phyloP scores from a whole-genome alignment of 257 asterid genomes.

The Solanum sparsipilum region DNA sequence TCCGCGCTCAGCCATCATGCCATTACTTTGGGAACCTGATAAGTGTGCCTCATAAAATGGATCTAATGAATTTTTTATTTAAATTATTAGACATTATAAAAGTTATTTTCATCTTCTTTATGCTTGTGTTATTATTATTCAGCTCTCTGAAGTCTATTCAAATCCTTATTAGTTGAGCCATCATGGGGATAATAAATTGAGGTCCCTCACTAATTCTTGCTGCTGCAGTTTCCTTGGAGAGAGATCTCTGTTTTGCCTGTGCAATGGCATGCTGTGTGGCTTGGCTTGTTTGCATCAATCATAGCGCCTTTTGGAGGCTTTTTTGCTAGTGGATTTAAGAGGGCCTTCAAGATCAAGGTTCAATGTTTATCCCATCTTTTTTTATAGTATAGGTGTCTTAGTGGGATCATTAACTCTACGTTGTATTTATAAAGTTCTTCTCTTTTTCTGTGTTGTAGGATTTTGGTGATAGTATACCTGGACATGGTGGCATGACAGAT shows the following conservation, averaged over 20 bases:
- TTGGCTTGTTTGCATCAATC: slow-evolving; percentile 86
- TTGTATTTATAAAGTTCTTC: neutral
- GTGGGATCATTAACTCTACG: neutral
- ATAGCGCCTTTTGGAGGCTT: slow-evolving; percentile 99
- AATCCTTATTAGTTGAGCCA: neutral
- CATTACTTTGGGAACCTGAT: neutral
- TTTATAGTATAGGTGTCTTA: neutral
- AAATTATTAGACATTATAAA: too few species aligned
- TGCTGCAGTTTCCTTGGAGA: slow-evolving; percentile 56
- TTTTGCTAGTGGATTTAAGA: slow-evolving; percentile 95
- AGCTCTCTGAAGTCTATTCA: neutral
- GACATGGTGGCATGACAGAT: slow-evolving; percentile 98
- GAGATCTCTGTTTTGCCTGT: slow-evolving; percentile 58
- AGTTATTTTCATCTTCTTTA: neutral
- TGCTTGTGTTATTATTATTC: neutral
- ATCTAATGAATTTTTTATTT: neutral
- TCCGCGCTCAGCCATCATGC: neutral
- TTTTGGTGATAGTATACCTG: slow-evolving; percentile 99
- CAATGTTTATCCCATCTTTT: neutral
- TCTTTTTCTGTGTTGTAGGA: slow-evolving; percentile 36
- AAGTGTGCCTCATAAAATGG: neutral
- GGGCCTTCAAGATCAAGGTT: slow-evolving; percentile 98
- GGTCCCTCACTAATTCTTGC: neutral
- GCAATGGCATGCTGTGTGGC: slow-evolving; percentile 73
- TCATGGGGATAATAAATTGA: neutral